Evolutionary conservation across 2,329 filamentous ascomycete genomes (phyloP).

Genomic region (Neonectria punicea): DNA sequence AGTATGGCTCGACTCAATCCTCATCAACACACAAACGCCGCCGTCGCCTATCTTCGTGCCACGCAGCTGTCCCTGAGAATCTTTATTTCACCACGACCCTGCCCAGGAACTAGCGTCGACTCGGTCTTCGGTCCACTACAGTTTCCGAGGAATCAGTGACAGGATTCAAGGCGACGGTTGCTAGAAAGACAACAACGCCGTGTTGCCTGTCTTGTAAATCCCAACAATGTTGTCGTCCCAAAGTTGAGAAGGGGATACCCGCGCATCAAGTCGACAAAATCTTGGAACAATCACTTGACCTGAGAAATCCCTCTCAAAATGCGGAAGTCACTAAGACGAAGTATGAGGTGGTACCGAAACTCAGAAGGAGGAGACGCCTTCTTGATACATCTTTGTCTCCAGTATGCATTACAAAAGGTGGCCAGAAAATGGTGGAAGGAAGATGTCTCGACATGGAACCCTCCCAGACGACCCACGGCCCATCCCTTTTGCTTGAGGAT

Average conservation of each 20-base stretch:
- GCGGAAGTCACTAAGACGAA: neutral
- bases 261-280: slow-evolving; percentile 25
- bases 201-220: neutral
- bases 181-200: neutral
- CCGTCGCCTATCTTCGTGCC: neutral
- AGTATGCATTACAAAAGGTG: neutral
- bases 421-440: neutral
- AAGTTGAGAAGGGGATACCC: slow-evolving; percentile 18
- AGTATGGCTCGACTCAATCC: slow-evolving; percentile 36
- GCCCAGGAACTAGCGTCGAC: slow-evolving; percentile 25
- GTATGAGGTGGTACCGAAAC: too few relatives aligned
- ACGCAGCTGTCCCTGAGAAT: neutral
- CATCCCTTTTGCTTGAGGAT: neutral
- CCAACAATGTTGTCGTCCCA: neutral
- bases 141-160: neutral
- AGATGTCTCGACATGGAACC: neutral
- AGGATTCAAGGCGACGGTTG: neutral
- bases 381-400: neutral
- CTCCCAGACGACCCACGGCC: neutral
- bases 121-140: slow-evolving; percentile 22
- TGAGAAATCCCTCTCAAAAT: neutral
- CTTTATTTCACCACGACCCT: slow-evolving; percentile 7
- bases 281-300: slow-evolving; percentile 15
- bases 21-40: neutral
- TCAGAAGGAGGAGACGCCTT: neutral